phyloP scores from a whole-genome alignment of 305 asterid genomes.

The Fraxinus nigra region DNA sequence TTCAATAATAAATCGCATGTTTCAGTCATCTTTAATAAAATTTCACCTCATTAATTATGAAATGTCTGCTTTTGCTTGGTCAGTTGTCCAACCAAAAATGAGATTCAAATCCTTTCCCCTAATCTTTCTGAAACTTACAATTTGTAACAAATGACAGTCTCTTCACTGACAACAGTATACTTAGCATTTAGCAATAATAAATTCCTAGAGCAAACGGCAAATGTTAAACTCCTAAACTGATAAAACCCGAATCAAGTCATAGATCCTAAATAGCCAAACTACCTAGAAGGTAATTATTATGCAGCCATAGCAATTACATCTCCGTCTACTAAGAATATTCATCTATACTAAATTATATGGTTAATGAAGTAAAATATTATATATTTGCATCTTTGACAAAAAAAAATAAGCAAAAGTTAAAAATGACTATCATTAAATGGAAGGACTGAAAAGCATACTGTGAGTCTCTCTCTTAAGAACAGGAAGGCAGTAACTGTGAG shows the following conservation, averaged over 20 bases:
- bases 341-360: neutral
- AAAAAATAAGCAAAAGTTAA: neutral
- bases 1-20: neutral
- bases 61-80: neutral
- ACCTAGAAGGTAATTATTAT: neutral
- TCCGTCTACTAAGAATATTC: neutral
- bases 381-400: neutral
- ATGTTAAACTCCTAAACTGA: neutral
- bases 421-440: neutral
- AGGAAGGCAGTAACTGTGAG: conserved; percentile 91
- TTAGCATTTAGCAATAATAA: neutral
- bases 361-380: neutral
- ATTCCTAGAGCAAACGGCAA: neutral
- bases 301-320: neutral
- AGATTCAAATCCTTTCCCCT: neutral
- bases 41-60: neutral
- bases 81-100: neutral
- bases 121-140: neutral
- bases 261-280: neutral
- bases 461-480: conserved; percentile 87
- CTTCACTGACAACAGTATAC: neutral
- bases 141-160: neutral
- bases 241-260: neutral
- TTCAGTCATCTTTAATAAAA: neutral
- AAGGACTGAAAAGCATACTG: conserved; percentile 40